Evolutionary conservation across 2,329 filamentous ascomycete species (phyloP).

Genomic region (Scolecobasidium constrictum): DNA sequence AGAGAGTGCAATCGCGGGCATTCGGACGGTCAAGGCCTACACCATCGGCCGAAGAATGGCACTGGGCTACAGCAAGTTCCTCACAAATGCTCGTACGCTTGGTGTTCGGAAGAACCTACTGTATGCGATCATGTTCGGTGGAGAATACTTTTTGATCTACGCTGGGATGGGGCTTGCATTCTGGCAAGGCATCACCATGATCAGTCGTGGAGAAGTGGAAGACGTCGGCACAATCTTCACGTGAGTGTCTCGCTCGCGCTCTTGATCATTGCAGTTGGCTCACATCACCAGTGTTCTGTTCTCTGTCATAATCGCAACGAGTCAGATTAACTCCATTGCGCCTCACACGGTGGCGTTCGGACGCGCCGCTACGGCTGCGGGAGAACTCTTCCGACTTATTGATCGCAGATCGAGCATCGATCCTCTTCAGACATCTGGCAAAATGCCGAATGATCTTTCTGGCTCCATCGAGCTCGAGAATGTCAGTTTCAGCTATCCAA

Average conservation of each 20-base stretch:
- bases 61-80: constrained; percentile 31
- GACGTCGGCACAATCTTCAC: constrained; percentile 2
- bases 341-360: constrained; percentile 2
- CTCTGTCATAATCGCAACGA: constrained; percentile 24
- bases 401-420: constrained; percentile 9
- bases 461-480: constrained; percentile 24
- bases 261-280: neutral
- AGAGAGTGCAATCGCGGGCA: constrained; percentile 49
- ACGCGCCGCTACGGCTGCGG: constrained; percentile 7
- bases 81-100: constrained; percentile 29
- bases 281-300: constrained; percentile 24
- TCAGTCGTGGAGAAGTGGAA: constrained; percentile 8
- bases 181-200: constrained; percentile 46
- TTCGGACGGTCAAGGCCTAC: constrained; percentile 53
- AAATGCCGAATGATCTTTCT: constrained; percentile 13
- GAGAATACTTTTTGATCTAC: constrained; percentile 57
- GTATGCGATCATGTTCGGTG: constrained; percentile 46
- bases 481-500: constrained; percentile 30
- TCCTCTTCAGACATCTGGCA: constrained; percentile 16
- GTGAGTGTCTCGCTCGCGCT: neutral
- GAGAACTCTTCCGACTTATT: constrained; percentile 15
- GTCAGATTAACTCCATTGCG: constrained; percentile 1
- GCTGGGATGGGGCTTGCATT: constrained; percentile 56
- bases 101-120: constrained; percentile 41
- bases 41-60: constrained; percentile 50